Conservation (phyloP, 2,329 filamentous ascomycete species). For the Lasiodiplodia theobromae region DNA sequence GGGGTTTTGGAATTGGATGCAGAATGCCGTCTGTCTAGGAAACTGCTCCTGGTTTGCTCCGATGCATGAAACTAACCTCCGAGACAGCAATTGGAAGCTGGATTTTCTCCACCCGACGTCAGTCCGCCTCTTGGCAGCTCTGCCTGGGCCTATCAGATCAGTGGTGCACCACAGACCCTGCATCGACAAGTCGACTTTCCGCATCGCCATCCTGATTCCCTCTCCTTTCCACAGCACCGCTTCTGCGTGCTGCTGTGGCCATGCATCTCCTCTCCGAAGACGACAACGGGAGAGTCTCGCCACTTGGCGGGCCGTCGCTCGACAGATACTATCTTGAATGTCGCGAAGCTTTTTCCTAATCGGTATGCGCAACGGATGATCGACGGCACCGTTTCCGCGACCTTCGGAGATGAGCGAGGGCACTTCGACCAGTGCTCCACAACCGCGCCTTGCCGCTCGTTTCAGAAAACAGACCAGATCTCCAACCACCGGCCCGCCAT, state of each 20-base stretch:
- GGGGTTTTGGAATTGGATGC: background rate
- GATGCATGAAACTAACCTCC: conserved; percentile 1
- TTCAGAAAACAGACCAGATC: background rate
- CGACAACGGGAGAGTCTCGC: background rate
- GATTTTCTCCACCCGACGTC: background rate
- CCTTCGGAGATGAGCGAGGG: background rate
- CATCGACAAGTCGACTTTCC: too few relatives aligned
- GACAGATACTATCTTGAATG: background rate
- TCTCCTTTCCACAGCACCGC: background rate
- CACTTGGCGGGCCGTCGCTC: background rate
- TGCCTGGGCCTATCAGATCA: background rate
- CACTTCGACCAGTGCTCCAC: background rate
- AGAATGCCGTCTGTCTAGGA: background rate
- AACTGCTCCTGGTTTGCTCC: conserved; percentile 1
- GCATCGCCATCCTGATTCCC: background rate
- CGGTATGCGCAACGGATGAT: background rate
- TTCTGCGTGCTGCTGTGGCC: background rate
- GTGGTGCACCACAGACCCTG: background rate
- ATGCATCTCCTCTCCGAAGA: background rate
- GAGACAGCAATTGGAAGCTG: background rate
- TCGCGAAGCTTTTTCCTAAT: conserved; percentile 21
- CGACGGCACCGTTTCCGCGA: background rate
- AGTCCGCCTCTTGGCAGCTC: background rate
- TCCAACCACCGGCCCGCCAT: background rate
- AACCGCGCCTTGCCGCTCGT: background rate